Evolutionary conservation across 768 basidiomycete species (phyloP).

Genomic region (Tulasnella sp.): DNA sequence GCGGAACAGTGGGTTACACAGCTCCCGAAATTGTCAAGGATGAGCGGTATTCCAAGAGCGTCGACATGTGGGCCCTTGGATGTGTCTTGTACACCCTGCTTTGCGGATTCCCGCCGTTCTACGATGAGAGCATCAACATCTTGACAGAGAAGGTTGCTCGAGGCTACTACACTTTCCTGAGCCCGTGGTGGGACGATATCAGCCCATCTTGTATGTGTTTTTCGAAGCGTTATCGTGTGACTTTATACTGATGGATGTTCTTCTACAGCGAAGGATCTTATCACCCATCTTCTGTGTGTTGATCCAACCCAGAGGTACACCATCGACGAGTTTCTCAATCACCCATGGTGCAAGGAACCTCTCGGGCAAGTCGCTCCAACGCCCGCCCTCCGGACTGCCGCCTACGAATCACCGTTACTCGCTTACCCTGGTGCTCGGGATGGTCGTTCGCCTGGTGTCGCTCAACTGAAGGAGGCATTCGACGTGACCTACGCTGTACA

Average conservation of each 20-base stretch:
- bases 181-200: conserved; percentile 99
- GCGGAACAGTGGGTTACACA: conserved; percentile 99
- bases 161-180: conserved; percentile 96
- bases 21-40: conserved; percentile 99
- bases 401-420: conserved; percentile 84
- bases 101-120: conserved; percentile 97
- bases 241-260: conserved; percentile 20
- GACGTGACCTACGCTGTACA: conserved; percentile 89
- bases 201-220: conserved; percentile 55
- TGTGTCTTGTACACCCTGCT: conserved; percentile 98
- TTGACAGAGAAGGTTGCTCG: conserved; percentile 96
- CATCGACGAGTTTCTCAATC: conserved; percentile 93
- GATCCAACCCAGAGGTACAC: conserved; percentile 94
- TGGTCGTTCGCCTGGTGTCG: conserved; percentile 84
- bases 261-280: conserved; percentile 82
- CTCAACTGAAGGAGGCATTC: conserved; percentile 93
- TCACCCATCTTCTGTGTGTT: conserved; percentile 88
- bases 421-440: conserved; percentile 64
- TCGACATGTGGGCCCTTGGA: conserved; percentile 99
- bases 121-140: conserved; percentile 97
- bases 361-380: conserved; percentile 54
- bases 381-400: conserved; percentile 40
- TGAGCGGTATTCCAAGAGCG: conserved; percentile 90
- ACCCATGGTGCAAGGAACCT: conserved; percentile 76
- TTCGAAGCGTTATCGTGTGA: neutral